A percentile compares a stretch with the other conserved stretches of the same genome.
Conservation (phyloP, 352 stramenopile species). For the Pythium dissimile region DNA sequence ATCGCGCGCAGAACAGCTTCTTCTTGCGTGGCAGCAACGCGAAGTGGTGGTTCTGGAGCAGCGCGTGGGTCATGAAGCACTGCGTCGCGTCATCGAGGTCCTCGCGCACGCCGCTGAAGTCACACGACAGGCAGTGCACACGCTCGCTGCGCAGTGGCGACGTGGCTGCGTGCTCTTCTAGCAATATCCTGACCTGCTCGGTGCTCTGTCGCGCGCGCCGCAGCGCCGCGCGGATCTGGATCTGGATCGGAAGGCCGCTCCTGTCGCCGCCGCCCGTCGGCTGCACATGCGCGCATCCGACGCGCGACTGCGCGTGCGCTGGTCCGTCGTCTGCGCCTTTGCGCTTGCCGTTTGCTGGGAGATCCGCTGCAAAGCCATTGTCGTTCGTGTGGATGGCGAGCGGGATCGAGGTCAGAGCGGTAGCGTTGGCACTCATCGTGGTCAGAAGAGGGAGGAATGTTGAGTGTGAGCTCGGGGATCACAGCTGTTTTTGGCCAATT, state of each 20-base stretch:
- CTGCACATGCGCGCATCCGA: slow-evolving; percentile 2
- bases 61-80: slow-evolving; percentile 68
- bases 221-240: slow-evolving; percentile 14
- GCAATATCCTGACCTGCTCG: neutral
- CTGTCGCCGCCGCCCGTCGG: neutral
- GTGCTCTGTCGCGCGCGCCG: neutral
- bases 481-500: too few species aligned
- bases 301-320: neutral
- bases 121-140: slow-evolving; percentile 50
- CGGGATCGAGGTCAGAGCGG: too few species aligned
- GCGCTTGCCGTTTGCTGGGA: slow-evolving; percentile 4
- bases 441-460: too few species aligned
- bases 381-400: slow-evolving; percentile 10
- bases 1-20: slow-evolving; percentile 55
- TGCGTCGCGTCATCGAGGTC: slow-evolving; percentile 18
- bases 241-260: too few species aligned
- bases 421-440: too few species aligned
- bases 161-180: neutral
- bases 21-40: slow-evolving; percentile 17
- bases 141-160: slow-evolving; percentile 16
- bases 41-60: slow-evolving; percentile 55
- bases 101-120: slow-evolving; percentile 42
- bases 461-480: too few species aligned
- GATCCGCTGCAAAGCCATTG: neutral
- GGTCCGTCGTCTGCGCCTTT: neutral